Base-by-base conservation (phyloP, 176 grass and related monocot genomes). In the Oryza glumipatula region DNA sequence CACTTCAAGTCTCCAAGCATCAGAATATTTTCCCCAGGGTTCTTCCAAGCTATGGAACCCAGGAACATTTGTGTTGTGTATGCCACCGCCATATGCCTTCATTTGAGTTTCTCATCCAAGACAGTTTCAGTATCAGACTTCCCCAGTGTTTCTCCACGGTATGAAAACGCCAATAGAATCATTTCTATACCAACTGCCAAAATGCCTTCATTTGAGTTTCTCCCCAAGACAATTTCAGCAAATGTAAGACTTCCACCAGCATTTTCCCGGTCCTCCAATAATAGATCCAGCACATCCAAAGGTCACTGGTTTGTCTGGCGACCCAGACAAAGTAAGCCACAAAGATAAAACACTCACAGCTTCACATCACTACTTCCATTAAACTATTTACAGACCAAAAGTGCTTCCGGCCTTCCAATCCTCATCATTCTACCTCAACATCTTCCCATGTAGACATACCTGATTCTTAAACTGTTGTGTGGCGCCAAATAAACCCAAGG, bases 401-500 rank as follows among this genome's bases (percentile, higher is more conserved):
- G 23, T 23, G 0, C 11, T 80, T 48, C 56, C n/a, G 22, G 19
- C 8, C 22, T 13, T 65, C 6, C 32, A 35, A 56, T 65, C 15
- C 33, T 14, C 30, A 80, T 41, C 39, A 41, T 41, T 4, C 35
- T 5, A 36, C 35, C 35, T 36, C 35, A 36, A 36, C 35, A 36
- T 36, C 35, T 36, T 36, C 35, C 35, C 35, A 36, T 36, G 4
- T 36, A 36, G 35, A 36, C 35, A 36, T 36, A 36, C 35, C 35
- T 36, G 35, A 16, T 68, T 77, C 33, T 70, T 68, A 60, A 16
- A 78, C 24, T 39, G 64, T 80, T 80, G 10, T 43, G 45, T 26
- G 22, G 26, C 52, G 10, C 8, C 45, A 74, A 14, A 81, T 68
- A 76, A 47, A 86, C 60, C 70, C 60, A 80, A 67, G 45, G 7